Base-by-base conservation (phyloP, 2,329 filamentous ascomycete genomes). In the Cordyceps cicadae region DNA sequence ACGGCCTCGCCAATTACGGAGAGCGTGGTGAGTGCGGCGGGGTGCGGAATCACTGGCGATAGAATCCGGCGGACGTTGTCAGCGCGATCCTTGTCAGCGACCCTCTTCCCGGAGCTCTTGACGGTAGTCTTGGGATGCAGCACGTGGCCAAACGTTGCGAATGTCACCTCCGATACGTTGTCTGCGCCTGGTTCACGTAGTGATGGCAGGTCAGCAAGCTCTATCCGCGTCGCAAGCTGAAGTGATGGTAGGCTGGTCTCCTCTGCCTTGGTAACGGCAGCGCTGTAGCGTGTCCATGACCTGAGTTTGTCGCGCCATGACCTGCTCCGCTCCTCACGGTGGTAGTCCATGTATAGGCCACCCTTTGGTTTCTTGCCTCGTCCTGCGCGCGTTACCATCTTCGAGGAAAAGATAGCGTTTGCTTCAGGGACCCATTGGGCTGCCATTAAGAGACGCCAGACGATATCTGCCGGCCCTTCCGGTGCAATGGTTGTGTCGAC, bases 101-200 rank as follows among this genome's bases (percentile, higher is more conserved):
- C 39, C 26, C 34, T 59, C 34, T 37, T 59, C 19, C 34, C 32
- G 15, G 58, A 21, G 17, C n/a, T 26, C 21, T 51, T 49, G 8
- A 26, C 24, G 24, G 43, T n/a, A 9, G 70, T 66, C 24, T 64
- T 56, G 6, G 59, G 54, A 62, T 79, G 77, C 0, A 85, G 74
- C 39, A 84, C 63, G 58, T 81, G 77, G 19, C 82, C 82, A 64
- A 85, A 85, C 3, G 74, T 72, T 12, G 80, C 59, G 9, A 56
- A 15, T 7, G 45, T 62, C 48, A 57, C 45, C 3, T 51, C 43
- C 14, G 51, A 50, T 24, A 50, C 34, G 2, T 15, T 21, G 19
- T n/a, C 3, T 21, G 26, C 39, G 12, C 46, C 52, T 2, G 19
- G 7, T 5, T 14, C 9, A 15, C 29, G 14, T 14, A 34, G 15